These are phyloP conservation scores for Sclerotinia spermophila DNA, from an alignment of 2,329 filamentous ascomycete genomes.

Conservation along the genomic window DNA sequence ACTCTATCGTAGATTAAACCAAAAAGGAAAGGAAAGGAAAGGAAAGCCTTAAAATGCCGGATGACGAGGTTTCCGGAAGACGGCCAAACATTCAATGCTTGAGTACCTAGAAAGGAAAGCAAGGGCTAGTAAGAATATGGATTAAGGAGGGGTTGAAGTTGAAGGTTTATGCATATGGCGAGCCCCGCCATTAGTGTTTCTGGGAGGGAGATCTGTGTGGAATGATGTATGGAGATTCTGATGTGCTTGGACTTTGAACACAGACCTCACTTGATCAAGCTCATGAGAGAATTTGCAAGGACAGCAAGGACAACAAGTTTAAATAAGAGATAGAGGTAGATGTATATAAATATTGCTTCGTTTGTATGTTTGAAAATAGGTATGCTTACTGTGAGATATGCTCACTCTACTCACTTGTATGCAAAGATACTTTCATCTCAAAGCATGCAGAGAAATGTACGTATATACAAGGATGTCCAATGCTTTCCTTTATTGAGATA, in stretches of 20 bases:
- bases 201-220: background rate
- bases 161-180: conserved; percentile 1
- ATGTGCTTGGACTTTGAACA: background rate
- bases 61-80: conserved; percentile 3
- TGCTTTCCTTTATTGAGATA: background rate
- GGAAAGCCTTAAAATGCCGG: background rate
- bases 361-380: background rate
- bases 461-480: background rate
- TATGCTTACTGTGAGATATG: no score
- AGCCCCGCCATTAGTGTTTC: background rate
- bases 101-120: background rate
- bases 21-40: background rate
- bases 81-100: background rate
- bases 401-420: no score
- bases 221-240: background rate
- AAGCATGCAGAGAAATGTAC: background rate
- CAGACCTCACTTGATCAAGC: background rate
- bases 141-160: background rate
- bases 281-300: background rate
- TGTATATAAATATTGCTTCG: background rate
- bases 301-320: background rate
- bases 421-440: background rate
- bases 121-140: background rate
- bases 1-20: background rate
- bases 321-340: no score